Evolutionary conservation across 2,329 filamentous ascomycete species (phyloP), one percentile per base, ranked within the genome.

Genomic region (Pseudovirgaria hyperparasitica): DNA sequence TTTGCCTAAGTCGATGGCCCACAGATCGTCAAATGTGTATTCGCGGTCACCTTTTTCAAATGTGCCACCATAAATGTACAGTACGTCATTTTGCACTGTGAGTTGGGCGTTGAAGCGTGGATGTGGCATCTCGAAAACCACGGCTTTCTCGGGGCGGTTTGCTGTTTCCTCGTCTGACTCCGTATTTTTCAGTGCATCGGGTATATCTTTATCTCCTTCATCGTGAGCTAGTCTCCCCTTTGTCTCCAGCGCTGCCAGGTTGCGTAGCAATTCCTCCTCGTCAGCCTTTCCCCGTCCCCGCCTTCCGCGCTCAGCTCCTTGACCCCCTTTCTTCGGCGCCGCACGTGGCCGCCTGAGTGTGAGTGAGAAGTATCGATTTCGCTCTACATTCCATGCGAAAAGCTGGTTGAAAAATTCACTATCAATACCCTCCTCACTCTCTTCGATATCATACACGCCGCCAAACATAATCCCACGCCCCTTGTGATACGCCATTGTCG

Each of bases 371-470:
- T 93, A 96, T 6, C 90, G 70, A 50, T 98, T 98, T 32, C 87
- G 72, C 45, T 96, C 90, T 36, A 93, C 75, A 46, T 92, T 94
- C 82, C 86, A 96, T 5, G 86, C 81, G 45, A 81, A 92, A 14
- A 96, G 58, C 30, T 76, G 71, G 43, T 94, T 87, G 61, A 96
- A 98, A 57, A 98, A 98, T 51, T 94, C 86, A 47, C 82, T 92
- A 29, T 98, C 87, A 39, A 98, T 92, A 4, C 82, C 85, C 52
- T 98, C 90, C 49, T 93, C 86, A 37, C 72, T 87, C 48, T 86
- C 71, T 52, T 92, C 84, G 1, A 92, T 79, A 41, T 93, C 86
- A 43, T 94, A 84, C 4, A 98, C 90, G 27, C 90, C 90, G 23
- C 90, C 90, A 49, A 96, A 96, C 43, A 84, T 59, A 31, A 98